Percentiles rank a stretch among this genome's conserved stretches.
Evolutionary conservation across 345 rosid species (phyloP).

Genomic region (Citrus mangshanensis): DNA sequence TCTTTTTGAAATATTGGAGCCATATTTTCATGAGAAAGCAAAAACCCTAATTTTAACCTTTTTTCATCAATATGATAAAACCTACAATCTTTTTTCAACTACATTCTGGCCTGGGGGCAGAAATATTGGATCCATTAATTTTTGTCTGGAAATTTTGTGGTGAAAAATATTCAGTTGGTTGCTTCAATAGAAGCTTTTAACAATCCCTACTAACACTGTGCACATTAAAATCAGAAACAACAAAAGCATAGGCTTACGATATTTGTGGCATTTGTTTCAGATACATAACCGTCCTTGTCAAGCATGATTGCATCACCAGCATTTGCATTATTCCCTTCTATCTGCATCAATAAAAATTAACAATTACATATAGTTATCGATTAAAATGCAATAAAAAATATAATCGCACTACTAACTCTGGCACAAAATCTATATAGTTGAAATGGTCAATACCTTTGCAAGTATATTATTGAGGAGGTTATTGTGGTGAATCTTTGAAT

Average conservation of each 20-base stretch:
- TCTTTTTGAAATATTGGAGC: background rate
- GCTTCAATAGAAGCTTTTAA: too few relatives aligned
- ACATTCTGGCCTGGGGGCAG: background rate
- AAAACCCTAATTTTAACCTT: too few relatives aligned
- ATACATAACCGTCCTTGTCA: conserved; percentile 86
- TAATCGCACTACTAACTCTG: background rate
- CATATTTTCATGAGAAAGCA: background rate
- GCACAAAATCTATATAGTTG: background rate
- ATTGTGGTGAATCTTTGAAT: conserved; percentile 94
- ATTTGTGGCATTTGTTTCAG: conserved; percentile 95
- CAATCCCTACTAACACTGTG: background rate
- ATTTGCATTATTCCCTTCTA: conserved; percentile 77
- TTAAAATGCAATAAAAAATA: conserved; percentile 2
- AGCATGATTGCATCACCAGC: conserved; percentile 88
- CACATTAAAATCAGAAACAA: background rate
- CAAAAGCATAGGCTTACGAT: conserved; percentile 48
- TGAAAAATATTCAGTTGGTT: too few relatives aligned
- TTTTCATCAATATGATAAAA: background rate
- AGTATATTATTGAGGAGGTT: conserved; percentile 90
- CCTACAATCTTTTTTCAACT: background rate
- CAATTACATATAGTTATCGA: background rate
- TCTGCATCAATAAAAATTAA: conserved; percentile 34
- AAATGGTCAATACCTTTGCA: conserved; percentile 62
- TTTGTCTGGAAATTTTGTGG: too few relatives aligned
- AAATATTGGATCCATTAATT: background rate